Evolutionary conservation across 495 filamentous ascomycete genomes (phyloP).

Genomic region (Aspergillus carlsbadensis): DNA sequence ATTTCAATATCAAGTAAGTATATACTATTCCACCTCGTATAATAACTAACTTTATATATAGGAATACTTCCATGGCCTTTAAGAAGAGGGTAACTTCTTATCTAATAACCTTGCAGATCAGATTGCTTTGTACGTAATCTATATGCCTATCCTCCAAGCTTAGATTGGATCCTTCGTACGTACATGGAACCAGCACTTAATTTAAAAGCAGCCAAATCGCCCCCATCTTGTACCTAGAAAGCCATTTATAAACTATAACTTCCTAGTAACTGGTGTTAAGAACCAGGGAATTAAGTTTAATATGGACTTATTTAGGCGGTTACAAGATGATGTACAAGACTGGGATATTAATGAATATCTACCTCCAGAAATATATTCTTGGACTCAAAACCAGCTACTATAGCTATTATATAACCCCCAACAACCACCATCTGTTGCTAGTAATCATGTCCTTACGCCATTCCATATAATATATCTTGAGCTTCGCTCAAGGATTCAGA

Average conservation of each 20-base stretch:
- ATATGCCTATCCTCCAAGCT: slow-evolving; percentile 18
- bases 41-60: slow-evolving; percentile 1
- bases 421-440: background rate
- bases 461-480: slow-evolving; percentile 11
- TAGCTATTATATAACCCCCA: slow-evolving; percentile 5
- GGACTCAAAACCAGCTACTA: background rate
- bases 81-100: slow-evolving; percentile 12
- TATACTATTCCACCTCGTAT: background rate
- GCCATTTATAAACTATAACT: slow-evolving; percentile 20
- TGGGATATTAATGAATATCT: slow-evolving; percentile 10
- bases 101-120: slow-evolving; percentile 14
- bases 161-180: slow-evolving; percentile 16
- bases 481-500: background rate
- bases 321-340: slow-evolving; percentile 10
- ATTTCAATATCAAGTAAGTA: slow-evolving; percentile 12
- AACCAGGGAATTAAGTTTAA: slow-evolving; percentile 16
- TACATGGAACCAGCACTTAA: slow-evolving; percentile 20
- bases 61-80: slow-evolving; percentile 14
- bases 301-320: background rate
- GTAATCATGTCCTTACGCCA: background rate
- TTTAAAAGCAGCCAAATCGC: slow-evolving; percentile 16
- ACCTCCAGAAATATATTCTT: background rate
- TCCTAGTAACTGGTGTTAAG: slow-evolving; percentile 12
- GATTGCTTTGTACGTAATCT: slow-evolving; percentile 19
- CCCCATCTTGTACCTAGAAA: slow-evolving; percentile 18